Conservation (phyloP, 192 early-diverging fungal genomes). For the Coemansia furcata region DNA sequence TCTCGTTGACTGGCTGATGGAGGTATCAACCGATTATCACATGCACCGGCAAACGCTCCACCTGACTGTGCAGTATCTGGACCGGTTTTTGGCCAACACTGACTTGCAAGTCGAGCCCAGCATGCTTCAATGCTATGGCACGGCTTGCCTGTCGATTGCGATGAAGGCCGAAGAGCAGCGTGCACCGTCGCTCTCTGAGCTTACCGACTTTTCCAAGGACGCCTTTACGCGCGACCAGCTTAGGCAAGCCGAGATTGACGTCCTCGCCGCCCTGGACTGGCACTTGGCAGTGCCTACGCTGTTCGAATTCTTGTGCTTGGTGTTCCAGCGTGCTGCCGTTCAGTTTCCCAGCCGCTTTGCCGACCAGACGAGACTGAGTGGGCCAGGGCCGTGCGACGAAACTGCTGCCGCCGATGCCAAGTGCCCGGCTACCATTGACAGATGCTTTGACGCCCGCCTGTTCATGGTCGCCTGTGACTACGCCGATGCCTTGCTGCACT, state of each 20-base stretch:
- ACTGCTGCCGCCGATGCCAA: not conserved
- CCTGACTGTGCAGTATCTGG: slow-evolving; percentile 47
- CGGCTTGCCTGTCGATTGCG: slow-evolving; percentile 53
- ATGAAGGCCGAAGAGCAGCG: slow-evolving; percentile 55
- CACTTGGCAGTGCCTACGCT: slow-evolving; percentile 48
- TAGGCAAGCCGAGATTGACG: slow-evolving; percentile 45
- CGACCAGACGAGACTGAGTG: slow-evolving; percentile 5
- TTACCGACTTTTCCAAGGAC: slow-evolving; percentile 48
- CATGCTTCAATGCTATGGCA: slow-evolving; percentile 54
- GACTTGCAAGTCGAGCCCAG: slow-evolving; percentile 26
- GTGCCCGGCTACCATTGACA: slow-evolving; percentile 20
- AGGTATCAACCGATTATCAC: slow-evolving; percentile 53
- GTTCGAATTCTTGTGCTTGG: slow-evolving; percentile 40
- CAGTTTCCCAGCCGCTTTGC: slow-evolving; percentile 31
- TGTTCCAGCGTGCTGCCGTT: slow-evolving; percentile 48
- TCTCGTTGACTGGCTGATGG: slow-evolving; percentile 57
- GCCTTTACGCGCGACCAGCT: slow-evolving; percentile 50
- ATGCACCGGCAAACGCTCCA: slow-evolving; percentile 54
- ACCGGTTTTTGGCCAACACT: slow-evolving; percentile 43
- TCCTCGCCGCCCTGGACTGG: slow-evolving; percentile 46
- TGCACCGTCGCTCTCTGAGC: slow-evolving; percentile 42
- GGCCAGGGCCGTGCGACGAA: not conserved
- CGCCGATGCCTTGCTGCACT: slow-evolving; percentile 42
- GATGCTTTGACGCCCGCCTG: slow-evolving; percentile 28
- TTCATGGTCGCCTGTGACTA: slow-evolving; percentile 43